Evolutionary conservation across 495 filamentous ascomycete species (phyloP), one percentile per base, ranked within the genome.

Genomic region (Xanthoparmelia taractica): DNA sequence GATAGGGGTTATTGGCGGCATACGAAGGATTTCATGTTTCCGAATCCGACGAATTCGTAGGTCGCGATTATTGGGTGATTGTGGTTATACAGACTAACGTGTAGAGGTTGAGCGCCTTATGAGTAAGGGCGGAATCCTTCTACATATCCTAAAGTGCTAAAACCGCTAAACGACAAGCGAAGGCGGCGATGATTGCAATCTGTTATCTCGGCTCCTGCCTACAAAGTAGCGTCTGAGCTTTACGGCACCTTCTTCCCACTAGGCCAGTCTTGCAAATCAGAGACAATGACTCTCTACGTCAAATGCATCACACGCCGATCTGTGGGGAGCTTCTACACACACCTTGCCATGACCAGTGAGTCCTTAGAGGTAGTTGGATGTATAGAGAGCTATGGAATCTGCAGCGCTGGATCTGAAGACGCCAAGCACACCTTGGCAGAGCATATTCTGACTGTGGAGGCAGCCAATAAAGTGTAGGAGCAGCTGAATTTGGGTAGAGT

Each of bases 1-100:
- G 69, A 73, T 8, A 31, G 62, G 33, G 69, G 69, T 13, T 67
- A 60, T 40, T 74, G 72, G 72, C 41, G 43, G 33, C 56, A 31
- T 59, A 31, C 20, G 37, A 64, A 45, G 23, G 62, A 64, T 40
- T 64, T 64, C 4, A 59, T 59, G 62, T 64, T 64, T 27, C 27
- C 27, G 23, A 11, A 3, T 7, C 0, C 29, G 27, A 31, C 12
- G 0, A 10, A 18, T 27, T 31, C 23, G 15, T 50, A 29, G 23
- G 5, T 12, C 18, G 23, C 17, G 13, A 25, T 2, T 5, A 29
- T 18, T 1, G 8, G 18, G 41, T 45, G 2, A 4, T 20, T 43
- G 40, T 3, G 18, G 40, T 18, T n/a, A 12, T 3, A 47, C 4
- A n/a, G n/a, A n/a, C 45, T 7, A 10, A 27, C 45, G 27, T 52